Percentiles rank a stretch among this genome's conserved stretches.
These are phyloP conservation scores for Ogataea polymorpha DNA, from an alignment of 805 yeast species.

Conservation along the genomic window DNA sequence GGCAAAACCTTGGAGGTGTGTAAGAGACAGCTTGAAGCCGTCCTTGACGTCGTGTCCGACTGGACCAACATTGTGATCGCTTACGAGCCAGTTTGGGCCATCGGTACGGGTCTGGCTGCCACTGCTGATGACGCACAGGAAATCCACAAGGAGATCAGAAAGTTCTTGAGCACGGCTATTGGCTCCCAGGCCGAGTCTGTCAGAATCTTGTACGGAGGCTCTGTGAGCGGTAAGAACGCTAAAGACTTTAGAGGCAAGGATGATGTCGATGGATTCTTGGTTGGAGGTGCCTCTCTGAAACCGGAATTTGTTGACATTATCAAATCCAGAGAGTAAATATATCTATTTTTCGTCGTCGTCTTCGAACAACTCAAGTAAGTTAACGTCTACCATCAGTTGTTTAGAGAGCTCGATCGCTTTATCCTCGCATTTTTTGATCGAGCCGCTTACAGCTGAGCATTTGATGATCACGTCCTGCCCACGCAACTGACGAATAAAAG, in stretches of 20 bases:
- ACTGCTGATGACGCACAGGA: slow-evolving; percentile 98
- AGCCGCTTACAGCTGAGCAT: slow-evolving; percentile 75
- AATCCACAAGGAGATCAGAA: slow-evolving; percentile 87
- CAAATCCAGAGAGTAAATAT: slow-evolving; percentile 74
- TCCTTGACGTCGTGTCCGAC: slow-evolving; percentile 71
- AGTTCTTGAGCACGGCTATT: slow-evolving; percentile 70
- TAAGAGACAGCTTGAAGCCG: slow-evolving; percentile 88
- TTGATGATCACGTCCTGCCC: slow-evolving; percentile 51
- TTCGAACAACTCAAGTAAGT: slow-evolving; percentile 1
- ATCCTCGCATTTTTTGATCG: slow-evolving; percentile 80
- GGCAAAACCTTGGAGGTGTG: slow-evolving; percentile 83
- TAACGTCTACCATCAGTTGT: slow-evolving; percentile 29
- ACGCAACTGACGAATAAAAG: slow-evolving; percentile 50
- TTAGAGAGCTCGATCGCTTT: slow-evolving; percentile 54
- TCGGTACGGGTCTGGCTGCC: slow-evolving; percentile 98
- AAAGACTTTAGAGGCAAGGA: slow-evolving; percentile 83
- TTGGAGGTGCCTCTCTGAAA: slow-evolving; percentile 98
- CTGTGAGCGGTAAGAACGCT: slow-evolving; percentile 94
- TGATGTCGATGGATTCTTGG: slow-evolving; percentile 98
- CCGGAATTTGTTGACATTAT: slow-evolving; percentile 96
- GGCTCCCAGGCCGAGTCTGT: slow-evolving; percentile 76
- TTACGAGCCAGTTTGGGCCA: slow-evolving; percentile 99
- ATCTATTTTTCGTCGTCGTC: slow-evolving; percentile 9
- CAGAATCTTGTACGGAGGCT: slow-evolving; percentile 98
- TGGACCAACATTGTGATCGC: slow-evolving; percentile 94